phyloP scores from a whole-genome alignment of 2,329 filamentous ascomycete genomes.

The Dothiorella sarmentorum region DNA sequence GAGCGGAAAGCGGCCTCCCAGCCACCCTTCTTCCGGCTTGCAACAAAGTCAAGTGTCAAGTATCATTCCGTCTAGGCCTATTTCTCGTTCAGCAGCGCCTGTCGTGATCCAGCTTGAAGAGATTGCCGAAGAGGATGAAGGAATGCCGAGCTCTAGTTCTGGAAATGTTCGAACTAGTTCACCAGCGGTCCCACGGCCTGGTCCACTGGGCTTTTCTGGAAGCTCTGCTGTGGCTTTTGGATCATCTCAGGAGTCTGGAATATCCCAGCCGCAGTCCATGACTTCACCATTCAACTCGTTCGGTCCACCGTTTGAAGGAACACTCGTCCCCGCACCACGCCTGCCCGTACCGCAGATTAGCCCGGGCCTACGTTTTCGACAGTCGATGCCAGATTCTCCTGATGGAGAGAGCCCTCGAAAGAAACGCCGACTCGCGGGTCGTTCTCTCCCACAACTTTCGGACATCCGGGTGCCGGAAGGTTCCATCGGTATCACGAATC shows the following conservation, averaged over 20 bases:
- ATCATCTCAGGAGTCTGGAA: background rate
- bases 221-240: background rate
- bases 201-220: background rate
- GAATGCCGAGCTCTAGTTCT: background rate
- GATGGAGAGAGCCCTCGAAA: background rate
- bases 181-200: background rate
- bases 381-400: background rate
- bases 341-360: too few species aligned
- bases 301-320: background rate
- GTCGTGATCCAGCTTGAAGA: background rate
- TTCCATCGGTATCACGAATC: conserved; percentile 10
- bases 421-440: background rate
- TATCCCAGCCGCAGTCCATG: background rate
- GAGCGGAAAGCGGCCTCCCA: background rate
- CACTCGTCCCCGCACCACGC: too few species aligned
- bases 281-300: background rate
- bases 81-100: background rate
- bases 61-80: background rate
- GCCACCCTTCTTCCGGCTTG: background rate
- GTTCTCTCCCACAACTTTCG: background rate
- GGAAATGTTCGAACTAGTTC: background rate
- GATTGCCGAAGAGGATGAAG: background rate
- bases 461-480: background rate
- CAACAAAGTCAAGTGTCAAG: background rate
- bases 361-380: background rate